phyloP scores from a whole-genome alignment of 2,329 filamentous ascomycete genomes.

The Rutstroemia sp. region DNA sequence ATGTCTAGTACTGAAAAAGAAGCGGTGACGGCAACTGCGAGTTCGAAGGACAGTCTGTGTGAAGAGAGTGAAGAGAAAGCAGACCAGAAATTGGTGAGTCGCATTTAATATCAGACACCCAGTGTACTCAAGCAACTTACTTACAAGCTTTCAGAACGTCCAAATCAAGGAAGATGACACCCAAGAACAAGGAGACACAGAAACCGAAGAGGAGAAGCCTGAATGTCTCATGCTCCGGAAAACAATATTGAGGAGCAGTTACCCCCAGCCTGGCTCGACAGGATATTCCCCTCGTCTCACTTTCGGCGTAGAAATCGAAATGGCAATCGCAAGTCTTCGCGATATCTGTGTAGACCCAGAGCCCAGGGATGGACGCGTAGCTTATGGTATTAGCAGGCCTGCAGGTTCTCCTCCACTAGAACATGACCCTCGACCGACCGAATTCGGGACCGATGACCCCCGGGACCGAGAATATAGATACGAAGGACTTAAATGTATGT shows the following conservation, averaged over 20 bases:
- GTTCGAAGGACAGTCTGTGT: too few species aligned
- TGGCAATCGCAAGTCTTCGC: background rate
- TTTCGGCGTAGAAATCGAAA: constrained; percentile 6
- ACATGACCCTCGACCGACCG: background rate
- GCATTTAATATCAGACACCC: too few species aligned
- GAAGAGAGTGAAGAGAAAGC: too few species aligned
- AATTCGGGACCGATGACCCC: background rate
- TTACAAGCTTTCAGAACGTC: too few species aligned
- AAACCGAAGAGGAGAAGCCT: background rate
- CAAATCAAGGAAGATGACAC: too few species aligned
- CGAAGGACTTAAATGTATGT: background rate
- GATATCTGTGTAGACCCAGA: background rate
- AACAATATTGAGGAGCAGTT: background rate
- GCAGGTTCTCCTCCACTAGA: background rate
- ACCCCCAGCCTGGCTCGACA: background rate
- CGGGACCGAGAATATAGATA: background rate
- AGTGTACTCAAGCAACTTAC: too few species aligned
- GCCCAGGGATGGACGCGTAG: background rate
- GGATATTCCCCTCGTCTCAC: constrained; percentile 2
- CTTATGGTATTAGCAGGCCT: background rate
- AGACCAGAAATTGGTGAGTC: too few species aligned
- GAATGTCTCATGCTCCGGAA: background rate
- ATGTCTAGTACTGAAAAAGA: too few species aligned
- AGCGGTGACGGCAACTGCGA: too few species aligned
- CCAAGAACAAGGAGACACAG: background rate